Evolutionary conservation across 2,329 filamentous ascomycete species (phyloP), one percentile per base, ranked within the genome.

Genomic region (Hymenoscyphus infarciens): DNA sequence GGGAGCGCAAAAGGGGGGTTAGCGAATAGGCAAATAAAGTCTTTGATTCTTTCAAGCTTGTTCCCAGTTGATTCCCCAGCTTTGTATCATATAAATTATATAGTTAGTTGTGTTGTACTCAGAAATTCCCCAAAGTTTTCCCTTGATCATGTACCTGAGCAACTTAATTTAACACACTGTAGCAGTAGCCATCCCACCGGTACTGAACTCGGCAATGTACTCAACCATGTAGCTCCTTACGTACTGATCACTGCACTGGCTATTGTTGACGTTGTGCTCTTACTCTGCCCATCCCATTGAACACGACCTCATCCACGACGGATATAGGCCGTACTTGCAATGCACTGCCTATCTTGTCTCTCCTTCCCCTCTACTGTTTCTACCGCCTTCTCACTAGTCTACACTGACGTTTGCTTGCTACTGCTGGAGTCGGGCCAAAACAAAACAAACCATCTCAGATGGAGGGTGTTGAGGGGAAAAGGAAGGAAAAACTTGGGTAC

Each of bases 171-270:
- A 25, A 52, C 8, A 22, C 22, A 52, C 45, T 52, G 45, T 52
- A 52, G 25, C 45, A 25, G 45, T 52, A 52, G 25, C 45, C 45
- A 52, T 52, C 45, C 45, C 45, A 52, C 22, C 19, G 45, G 45
- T 52, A 52, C n/a, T 52, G 10, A 11, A 25, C 45, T 52, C 22
- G 45, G 45, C 45, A 22, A 52, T 52, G 45, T 52, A 25, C 45
- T 22, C 25, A 5, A 11, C 45, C 45, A 52, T 38, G 35, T 27
- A 19, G 19, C 45, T 52, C 11, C 19, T 52, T 52, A 52, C 45
- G 11, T 22, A 22, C n/a, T 22, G 45, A 25, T 52, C 45, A 25
- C 45, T 22, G 45, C 45, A 52, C 45, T 52, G 45, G 45, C 11
- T 22, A 49, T 49, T 49, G 42, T 19, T 49, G 19, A 52, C 19